phyloP scores from a whole-genome alignment of 371 early-diverging fungal genomes.

The Mucor circinelloides region DNA sequence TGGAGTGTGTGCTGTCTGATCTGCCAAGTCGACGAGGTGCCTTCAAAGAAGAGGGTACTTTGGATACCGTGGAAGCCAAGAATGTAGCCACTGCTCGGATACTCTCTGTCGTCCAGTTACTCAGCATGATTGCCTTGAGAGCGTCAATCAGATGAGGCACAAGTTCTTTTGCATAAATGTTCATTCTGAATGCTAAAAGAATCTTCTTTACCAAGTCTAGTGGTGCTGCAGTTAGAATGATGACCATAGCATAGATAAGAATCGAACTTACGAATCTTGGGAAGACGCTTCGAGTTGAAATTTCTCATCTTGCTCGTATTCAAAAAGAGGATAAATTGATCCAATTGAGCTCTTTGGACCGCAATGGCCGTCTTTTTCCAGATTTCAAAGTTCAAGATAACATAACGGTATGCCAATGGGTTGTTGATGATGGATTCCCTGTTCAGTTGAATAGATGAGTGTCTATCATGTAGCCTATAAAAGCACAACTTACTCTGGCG shows the following conservation, averaged over 20 bases:
- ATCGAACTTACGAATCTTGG: constrained; percentile 62
- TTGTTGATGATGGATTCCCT: constrained; percentile 70
- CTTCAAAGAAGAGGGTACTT: constrained; percentile 17
- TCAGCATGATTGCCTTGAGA: constrained; percentile 59
- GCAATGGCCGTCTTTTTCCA: constrained; percentile 65
- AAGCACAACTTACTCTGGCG: constrained; percentile 50
- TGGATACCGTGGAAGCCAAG: constrained; percentile 68
- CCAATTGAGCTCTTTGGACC: constrained; percentile 66
- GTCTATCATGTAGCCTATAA: background rate
- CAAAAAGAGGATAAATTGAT: constrained; percentile 67
- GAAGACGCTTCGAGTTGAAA: constrained; percentile 63
- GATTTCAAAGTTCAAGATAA: constrained; percentile 73
- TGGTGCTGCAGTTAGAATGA: too few relatives aligned
- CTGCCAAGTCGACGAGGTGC: background rate
- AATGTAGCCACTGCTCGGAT: constrained; percentile 69
- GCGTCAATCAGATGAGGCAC: constrained; percentile 58
- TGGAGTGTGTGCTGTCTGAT: constrained; percentile 25
- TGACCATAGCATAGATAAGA: too few relatives aligned
- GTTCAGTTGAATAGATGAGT: background rate
- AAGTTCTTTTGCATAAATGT: constrained; percentile 60
- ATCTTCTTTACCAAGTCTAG: constrained; percentile 68
- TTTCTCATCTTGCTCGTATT: constrained; percentile 58
- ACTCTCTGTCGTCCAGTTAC: constrained; percentile 67
- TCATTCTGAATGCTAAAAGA: constrained; percentile 62
- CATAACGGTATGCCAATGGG: constrained; percentile 64